These are phyloP conservation scores for Psilocybe subaeruginosa DNA, from an alignment of 768 basidiomycete species.

Conservation along the genomic window DNA sequence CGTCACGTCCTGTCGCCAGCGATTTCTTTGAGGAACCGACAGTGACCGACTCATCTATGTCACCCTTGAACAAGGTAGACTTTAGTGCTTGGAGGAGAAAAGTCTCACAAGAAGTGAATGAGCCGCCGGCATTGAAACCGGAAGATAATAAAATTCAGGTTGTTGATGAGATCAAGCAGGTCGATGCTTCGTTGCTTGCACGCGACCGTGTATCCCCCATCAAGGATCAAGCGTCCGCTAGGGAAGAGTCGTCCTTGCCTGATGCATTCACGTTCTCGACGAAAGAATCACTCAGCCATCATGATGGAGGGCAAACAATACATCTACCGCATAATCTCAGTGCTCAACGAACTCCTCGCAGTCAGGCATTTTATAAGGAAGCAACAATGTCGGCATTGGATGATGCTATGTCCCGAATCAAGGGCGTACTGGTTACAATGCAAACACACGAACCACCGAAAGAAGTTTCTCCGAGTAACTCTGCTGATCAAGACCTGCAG, in stretches of 20 bases:
- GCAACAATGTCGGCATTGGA: slow-evolving; percentile 74
- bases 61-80: slow-evolving; percentile 34
- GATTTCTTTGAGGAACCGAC: slow-evolving; percentile 72
- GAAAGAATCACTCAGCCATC: slow-evolving; percentile 19
- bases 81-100: slow-evolving; percentile 50
- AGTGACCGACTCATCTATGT: slow-evolving; percentile 11
- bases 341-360: slow-evolving; percentile 39
- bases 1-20: slow-evolving; percentile 58
- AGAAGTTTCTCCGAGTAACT: slow-evolving; percentile 23
- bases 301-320: slow-evolving; percentile 23
- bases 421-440: slow-evolving; percentile 75
- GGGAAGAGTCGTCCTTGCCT: slow-evolving; percentile 1
- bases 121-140: slow-evolving; percentile 2
- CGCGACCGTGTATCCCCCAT: slow-evolving; percentile 1
- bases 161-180: slow-evolving; percentile 18
- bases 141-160: slow-evolving; percentile 12
- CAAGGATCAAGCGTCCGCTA: slow-evolving; percentile 10
- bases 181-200: slow-evolving; percentile 8
- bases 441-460: slow-evolving; percentile 45
- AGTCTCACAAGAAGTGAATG: slow-evolving; percentile 23
- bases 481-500: slow-evolving; percentile 26
- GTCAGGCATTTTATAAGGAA: slow-evolving; percentile 47
- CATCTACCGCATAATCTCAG: slow-evolving; percentile 25
- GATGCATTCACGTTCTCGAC: slow-evolving; percentile 17
- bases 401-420: slow-evolving; percentile 86